These are phyloP conservation scores for Trypanosoma rangeli DNA, from an alignment of 208 protist genomes.

Conservation along the genomic window DNA sequence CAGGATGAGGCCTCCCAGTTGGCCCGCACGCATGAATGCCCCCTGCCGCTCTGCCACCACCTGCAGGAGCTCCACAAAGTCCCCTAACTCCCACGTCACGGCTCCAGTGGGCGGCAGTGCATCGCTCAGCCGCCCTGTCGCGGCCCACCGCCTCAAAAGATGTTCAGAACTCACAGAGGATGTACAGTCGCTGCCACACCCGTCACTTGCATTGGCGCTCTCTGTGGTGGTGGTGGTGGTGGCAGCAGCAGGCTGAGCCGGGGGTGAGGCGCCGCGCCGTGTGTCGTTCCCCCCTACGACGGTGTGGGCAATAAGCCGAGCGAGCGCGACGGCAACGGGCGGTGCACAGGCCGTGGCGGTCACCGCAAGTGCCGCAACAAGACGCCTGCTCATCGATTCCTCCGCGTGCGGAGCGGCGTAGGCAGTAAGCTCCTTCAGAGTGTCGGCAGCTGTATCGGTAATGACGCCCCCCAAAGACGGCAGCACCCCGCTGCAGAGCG, in stretches of 20 bases:
- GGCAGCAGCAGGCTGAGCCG: neutral
- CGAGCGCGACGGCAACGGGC: constrained; percentile 27
- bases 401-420: constrained; percentile 34
- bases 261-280: neutral
- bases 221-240: neutral
- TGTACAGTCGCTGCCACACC: neutral
- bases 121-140: constrained; percentile 16
- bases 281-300: constrained; percentile 11
- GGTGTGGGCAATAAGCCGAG: constrained; percentile 35
- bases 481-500: constrained; percentile 31
- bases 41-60: constrained; percentile 19
- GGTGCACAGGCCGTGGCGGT: constrained; percentile 37
- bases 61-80: constrained; percentile 42
- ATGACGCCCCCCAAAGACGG: constrained; percentile 4
- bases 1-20: constrained; percentile 8
- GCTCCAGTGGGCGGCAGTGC: neutral
- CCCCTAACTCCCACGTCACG: constrained; percentile 33
- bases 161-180: neutral
- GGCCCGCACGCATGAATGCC: neutral
- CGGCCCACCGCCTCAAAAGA: constrained; percentile 21
- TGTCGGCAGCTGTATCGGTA: constrained; percentile 24
- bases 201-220: neutral
- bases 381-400: constrained; percentile 26
- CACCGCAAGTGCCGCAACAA: constrained; percentile 33
- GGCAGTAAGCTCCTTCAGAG: constrained; percentile 32